Conservation (phyloP, 2,329 filamentous ascomycete species). For the Westerdykella ornata region DNA sequence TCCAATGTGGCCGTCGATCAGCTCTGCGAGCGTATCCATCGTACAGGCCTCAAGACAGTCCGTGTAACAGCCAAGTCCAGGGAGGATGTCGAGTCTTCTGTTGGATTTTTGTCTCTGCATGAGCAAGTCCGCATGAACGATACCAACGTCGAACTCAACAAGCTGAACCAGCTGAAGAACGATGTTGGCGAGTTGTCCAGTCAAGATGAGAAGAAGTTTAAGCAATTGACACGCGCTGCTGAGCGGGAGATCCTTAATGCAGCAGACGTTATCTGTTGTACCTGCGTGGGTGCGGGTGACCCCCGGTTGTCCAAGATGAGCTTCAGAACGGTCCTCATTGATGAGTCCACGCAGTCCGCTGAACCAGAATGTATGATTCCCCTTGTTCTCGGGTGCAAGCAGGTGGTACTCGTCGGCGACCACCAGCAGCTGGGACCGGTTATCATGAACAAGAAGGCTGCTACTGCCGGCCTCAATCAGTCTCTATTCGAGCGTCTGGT, state of each 20-base stretch:
- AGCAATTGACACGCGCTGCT: conserved; percentile 85
- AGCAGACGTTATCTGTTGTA: conserved; percentile 97
- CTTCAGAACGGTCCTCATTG: conserved; percentile 95
- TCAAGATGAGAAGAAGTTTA: conserved; percentile 97
- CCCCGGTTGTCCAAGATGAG: conserved; percentile 94
- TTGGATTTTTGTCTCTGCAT: conserved; percentile 89
- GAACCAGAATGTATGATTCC: conserved; percentile 99
- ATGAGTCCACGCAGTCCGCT: conserved; percentile 96
- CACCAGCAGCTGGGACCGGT: conserved; percentile 97
- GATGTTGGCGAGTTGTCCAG: conserved; percentile 88
- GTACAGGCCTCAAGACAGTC: conserved; percentile 90
- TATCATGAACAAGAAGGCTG: conserved; percentile 99
- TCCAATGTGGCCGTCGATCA: conserved; percentile 99
- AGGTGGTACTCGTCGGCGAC: conserved; percentile 96
- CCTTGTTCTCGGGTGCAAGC: conserved; percentile 92
- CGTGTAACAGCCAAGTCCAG: conserved; percentile 97
- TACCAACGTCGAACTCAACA: conserved; percentile 86
- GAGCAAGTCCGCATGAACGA: conserved; percentile 98
- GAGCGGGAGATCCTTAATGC: conserved; percentile 93
- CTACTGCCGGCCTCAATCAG: conserved; percentile 94
- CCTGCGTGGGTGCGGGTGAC: conserved; percentile 94
- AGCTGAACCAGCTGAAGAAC: conserved; percentile 85
- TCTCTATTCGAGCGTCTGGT: conserved; percentile 97
- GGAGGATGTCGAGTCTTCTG: conserved; percentile 97
- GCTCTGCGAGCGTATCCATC: conserved; percentile 92